These are phyloP conservation scores for Russula lepida DNA, from an alignment of 768 basidiomycete species.

Conservation along the genomic window DNA sequence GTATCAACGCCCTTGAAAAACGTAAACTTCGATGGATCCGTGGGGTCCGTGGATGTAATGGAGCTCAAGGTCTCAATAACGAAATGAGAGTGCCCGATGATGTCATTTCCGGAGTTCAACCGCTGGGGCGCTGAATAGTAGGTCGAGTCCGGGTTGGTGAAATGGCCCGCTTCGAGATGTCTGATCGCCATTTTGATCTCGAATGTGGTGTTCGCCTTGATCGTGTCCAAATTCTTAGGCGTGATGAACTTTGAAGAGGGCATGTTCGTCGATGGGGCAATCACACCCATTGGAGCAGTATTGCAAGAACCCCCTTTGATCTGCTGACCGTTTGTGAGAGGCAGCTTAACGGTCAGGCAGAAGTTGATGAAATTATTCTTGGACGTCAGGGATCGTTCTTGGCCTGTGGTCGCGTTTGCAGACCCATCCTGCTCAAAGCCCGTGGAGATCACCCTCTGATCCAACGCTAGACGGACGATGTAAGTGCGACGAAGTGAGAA, in stretches of 20 bases:
- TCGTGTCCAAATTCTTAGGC: constrained; percentile 33
- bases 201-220: constrained; percentile 38
- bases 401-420: constrained; percentile 30
- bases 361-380: constrained; percentile 63
- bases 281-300: constrained; percentile 33
- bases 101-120: constrained; percentile 34
- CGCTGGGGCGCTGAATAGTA: constrained; percentile 47
- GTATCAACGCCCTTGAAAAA: constrained; percentile 57
- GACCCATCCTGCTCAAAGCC: constrained; percentile 47
- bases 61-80: constrained; percentile 41
- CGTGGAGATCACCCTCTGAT: constrained; percentile 36
- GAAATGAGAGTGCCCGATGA: constrained; percentile 51
- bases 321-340: constrained; percentile 41
- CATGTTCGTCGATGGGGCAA: constrained; percentile 37
- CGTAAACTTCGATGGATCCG: constrained; percentile 44
- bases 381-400: constrained; percentile 44
- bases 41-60: constrained; percentile 35
- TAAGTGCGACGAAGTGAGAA: background rate
- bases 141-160: constrained; percentile 40
- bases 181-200: constrained; percentile 33
- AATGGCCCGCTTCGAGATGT: constrained; percentile 39
- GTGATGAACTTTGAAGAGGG: constrained; percentile 40
- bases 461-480: constrained; percentile 27
- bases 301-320: constrained; percentile 33
- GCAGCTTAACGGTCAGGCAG: constrained; percentile 31